These are phyloP conservation scores for Nicotiana undulata DNA, from an alignment of 257 asterid species.

Conservation along the genomic window DNA sequence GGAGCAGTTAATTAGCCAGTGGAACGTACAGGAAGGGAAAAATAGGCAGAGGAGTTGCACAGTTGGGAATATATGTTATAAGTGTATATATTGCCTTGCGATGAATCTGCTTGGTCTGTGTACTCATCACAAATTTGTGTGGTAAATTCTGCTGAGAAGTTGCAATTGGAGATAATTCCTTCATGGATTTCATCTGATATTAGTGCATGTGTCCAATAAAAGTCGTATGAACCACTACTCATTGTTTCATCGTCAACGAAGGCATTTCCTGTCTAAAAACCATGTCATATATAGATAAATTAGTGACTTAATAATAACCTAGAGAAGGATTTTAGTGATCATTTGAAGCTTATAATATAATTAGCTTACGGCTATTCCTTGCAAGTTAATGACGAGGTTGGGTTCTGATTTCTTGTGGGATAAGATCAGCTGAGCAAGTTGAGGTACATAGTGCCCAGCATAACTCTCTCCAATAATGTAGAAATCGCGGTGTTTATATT, in stretches of 20 bases:
- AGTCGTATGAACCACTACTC: conserved; percentile 33
- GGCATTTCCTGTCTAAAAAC: conserved; percentile 61
- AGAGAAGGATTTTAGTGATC: background rate
- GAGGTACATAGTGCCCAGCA: conserved; percentile 17
- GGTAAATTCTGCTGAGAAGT: conserved; percentile 18
- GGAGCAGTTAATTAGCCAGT: background rate
- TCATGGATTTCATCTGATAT: conserved; percentile 57
- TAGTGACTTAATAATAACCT: too few species aligned
- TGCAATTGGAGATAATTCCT: conserved; percentile 34
- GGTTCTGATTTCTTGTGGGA: background rate
- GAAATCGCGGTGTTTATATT: conserved; percentile 11
- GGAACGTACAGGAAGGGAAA: background rate
- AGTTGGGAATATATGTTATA: conserved; percentile 49
- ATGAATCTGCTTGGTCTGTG: conserved; percentile 8
- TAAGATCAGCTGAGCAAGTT: conserved; percentile 13
- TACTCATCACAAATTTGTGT: conserved; percentile 20
- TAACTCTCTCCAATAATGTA: conserved; percentile 19
- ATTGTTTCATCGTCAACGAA: conserved; percentile 23
- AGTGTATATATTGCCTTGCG: conserved; percentile 14
- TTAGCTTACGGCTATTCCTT: conserved; percentile 12
- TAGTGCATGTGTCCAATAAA: conserved; percentile 48
- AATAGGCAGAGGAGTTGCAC: conserved; percentile 21
- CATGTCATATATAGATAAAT: background rate
- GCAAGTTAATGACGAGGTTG: conserved; percentile 9
- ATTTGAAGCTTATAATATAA: background rate